Evolutionary conservation across 345 rosid genomes (phyloP), one percentile per base, ranked within the genome.

Genomic region (Hypericum perforatum): DNA sequence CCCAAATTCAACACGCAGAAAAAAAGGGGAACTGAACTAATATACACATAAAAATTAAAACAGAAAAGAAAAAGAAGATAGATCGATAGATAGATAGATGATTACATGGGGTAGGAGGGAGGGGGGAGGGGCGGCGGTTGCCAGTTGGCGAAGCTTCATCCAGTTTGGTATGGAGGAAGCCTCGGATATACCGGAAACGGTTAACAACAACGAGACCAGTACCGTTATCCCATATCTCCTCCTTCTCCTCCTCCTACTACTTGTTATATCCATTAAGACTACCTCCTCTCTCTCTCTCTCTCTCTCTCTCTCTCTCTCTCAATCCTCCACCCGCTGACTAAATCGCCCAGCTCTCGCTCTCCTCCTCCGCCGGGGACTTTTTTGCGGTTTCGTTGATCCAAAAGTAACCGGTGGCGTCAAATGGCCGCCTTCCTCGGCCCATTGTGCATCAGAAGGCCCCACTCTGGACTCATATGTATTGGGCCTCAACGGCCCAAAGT

Each of bases 161-260:
- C n/a, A n/a, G n/a, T n/a, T n/a, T n/a, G 41, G 43, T 11, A 54
- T 44, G 47, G 63, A 61, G 0, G 77, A 61, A 56, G 70, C 83
- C 42, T 57, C 29, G 59, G 86, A 77, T 72, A 55, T 76, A 71
- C 67, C 71, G 49, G 63, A 48, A 22, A 69, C 51, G 40, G 74
- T 40, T 37, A 78, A 50, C 62, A 81, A 22, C 73, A 80, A 63
- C 4, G 43, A 38, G 7, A 74, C 64, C 54, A 82, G 0, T 53
- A 75, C 59, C 42, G 8, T 54, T 60, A 43, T 14, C 47, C 68
- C 67, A 7, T 56, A 39, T 9, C 62, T 59, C 66, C 62, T 70
- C 69, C 52, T 66, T 32, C 38, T 80, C 82, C 59, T 60, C 45
- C 13, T 8, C 47, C 40, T 39, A 62, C 46, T 41, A 22, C 50